Evolutionary conservation across 192 early-diverging fungal genomes (phyloP).

Genomic region (Martensiomyces pterosporus): DNA sequence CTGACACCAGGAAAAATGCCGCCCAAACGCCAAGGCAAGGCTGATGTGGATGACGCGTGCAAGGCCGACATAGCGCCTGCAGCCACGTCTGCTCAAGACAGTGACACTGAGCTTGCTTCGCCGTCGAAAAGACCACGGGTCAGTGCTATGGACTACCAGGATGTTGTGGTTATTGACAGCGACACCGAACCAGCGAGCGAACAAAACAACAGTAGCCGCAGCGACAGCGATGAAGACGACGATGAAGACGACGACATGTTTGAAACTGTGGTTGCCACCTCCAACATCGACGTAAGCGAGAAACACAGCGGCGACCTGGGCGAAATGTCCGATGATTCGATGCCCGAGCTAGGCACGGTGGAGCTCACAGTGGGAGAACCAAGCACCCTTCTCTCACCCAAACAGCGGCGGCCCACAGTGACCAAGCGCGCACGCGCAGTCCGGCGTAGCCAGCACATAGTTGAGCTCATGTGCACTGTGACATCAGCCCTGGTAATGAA

Average conservation of each 20-base stretch:
- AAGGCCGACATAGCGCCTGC: no score
- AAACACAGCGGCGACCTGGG: constrained; percentile 5
- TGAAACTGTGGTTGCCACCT: constrained; percentile 7
- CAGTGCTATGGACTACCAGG: no score
- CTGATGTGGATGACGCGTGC: no score
- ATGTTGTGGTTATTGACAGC: no score
- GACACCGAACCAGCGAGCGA: no score
- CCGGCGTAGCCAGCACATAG: constrained; percentile 38
- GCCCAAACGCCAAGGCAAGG: no score
- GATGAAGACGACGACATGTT: constrained; percentile 25
- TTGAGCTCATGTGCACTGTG: constrained; percentile 22
- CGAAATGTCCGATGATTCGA: constrained; percentile 10
- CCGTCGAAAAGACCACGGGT: no score
- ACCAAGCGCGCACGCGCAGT: constrained; percentile 26
- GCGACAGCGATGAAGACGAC: no score
- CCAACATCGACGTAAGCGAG: neutral
- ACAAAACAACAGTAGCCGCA: no score
- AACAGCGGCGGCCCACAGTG: constrained; percentile 13
- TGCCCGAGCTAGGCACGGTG: constrained; percentile 43
- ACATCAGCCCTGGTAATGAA: constrained; percentile 13
- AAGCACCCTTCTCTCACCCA: neutral
- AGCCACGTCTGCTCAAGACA: no score
- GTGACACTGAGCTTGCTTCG: no score
- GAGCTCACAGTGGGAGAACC: constrained; percentile 33
- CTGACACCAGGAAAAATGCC: no score